Conservation (phyloP, 2,329 filamentous ascomycete species). For the Zarea fungicola region DNA sequence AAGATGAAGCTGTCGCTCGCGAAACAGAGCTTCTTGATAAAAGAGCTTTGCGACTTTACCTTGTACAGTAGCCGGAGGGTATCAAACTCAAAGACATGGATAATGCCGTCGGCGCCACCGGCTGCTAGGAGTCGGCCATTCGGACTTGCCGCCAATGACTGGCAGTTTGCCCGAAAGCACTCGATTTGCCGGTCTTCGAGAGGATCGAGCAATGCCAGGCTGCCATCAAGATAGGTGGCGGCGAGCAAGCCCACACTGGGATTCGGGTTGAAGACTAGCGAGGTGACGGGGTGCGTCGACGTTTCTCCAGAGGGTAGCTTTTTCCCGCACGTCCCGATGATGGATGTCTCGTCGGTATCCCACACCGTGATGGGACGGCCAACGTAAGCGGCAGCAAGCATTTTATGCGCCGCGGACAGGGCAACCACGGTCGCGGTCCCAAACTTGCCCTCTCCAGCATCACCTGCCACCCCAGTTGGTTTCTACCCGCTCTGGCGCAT, state of each 20-base stretch:
- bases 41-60: constrained; percentile 21
- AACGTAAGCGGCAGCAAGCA: constrained; percentile 29
- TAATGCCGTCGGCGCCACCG: constrained; percentile 19
- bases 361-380: constrained; percentile 28
- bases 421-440: constrained; percentile 21
- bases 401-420: constrained; percentile 24
- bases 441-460: constrained; percentile 9
- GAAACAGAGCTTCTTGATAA: constrained; percentile 29
- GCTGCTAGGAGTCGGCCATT: constrained; percentile 26
- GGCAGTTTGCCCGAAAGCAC: constrained; percentile 24
- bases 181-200: constrained; percentile 21
- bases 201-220: constrained; percentile 28
- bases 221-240: constrained; percentile 26
- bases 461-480: constrained; percentile 22
- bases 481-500: constrained; percentile 11
- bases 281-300: constrained; percentile 23
- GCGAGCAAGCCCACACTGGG: constrained; percentile 24
- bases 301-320: constrained; percentile 26
- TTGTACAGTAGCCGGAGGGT: constrained; percentile 25
- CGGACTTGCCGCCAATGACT: constrained; percentile 26
- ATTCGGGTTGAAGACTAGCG: constrained; percentile 31
- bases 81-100: constrained; percentile 26
- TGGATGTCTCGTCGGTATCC: constrained; percentile 28
- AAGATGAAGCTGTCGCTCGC: constrained; percentile 27
- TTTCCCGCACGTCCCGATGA: constrained; percentile 30